A percentile compares a stretch with the other conserved stretches of the same genome.
Conservation (phyloP, 108 stramenopile species). For the Cylindrotheca fusiformis region DNA sequence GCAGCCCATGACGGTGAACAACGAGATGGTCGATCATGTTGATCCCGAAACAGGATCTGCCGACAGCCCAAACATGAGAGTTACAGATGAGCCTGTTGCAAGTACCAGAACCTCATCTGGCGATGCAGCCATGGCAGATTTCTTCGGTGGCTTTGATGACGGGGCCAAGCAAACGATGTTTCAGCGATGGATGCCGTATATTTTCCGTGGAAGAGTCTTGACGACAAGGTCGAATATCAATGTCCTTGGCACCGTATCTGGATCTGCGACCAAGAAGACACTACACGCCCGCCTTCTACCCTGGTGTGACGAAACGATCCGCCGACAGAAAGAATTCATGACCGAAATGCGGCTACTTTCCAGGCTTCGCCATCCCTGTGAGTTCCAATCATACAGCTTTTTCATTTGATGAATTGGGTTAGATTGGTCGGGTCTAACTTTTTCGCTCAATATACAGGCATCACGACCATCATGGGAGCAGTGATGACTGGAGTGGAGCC, state of each 20-base stretch:
- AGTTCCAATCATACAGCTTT: not conserved
- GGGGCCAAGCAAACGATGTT: not conserved
- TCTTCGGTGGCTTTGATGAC: not conserved
- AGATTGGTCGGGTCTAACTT: not conserved
- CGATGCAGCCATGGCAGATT: not conserved
- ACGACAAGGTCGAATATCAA: not conserved
- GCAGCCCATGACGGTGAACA: no score
- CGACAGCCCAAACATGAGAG: not conserved
- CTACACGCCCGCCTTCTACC: not conserved
- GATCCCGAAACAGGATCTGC: not conserved
- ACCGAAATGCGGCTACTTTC: constrained; percentile 54
- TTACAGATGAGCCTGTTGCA: not conserved
- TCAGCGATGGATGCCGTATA: not conserved
- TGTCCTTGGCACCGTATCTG: not conserved
- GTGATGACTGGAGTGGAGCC: constrained; percentile 43
- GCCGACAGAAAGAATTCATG: constrained; percentile 35
- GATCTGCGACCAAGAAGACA: not conserved
- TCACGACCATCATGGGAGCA: constrained; percentile 51
- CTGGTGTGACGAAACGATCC: not conserved
- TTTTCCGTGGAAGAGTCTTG: not conserved
- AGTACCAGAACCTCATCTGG: not conserved
- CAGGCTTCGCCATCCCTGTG: constrained; percentile 61
- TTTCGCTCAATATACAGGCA: constrained; percentile 6
- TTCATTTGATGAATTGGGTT: not conserved
- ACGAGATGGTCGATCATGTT: not conserved